Evolutionary conservation across 768 basidiomycete genomes (phyloP).

Genomic region (Amanita fuliginea): DNA sequence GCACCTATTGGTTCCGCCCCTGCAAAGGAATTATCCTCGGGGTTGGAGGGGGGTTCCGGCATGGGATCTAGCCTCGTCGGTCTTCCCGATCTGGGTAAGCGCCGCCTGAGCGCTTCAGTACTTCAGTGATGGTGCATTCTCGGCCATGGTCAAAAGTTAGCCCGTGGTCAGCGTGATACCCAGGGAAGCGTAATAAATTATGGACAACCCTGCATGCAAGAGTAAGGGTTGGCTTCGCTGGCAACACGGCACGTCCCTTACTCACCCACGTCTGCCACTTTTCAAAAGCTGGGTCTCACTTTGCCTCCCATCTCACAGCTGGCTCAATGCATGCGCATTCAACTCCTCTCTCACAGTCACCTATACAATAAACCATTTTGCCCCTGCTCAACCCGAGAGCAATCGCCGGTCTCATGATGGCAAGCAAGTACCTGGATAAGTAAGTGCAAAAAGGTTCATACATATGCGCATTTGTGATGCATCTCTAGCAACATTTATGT

Average conservation of each 20-base stretch:
- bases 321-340: constrained; percentile 34
- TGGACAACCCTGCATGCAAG: too few relatives aligned
- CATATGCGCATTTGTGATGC: constrained; percentile 5
- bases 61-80: too few relatives aligned
- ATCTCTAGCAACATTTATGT: constrained; percentile 84
- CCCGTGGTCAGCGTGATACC: too few relatives aligned
- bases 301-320: constrained; percentile 59
- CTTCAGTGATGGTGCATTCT: too few relatives aligned
- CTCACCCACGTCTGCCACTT: constrained; percentile 43
- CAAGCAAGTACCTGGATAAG: constrained; percentile 97
- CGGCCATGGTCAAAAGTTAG: too few relatives aligned
- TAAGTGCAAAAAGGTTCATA: constrained; percentile 26
- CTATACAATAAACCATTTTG: constrained; percentile 62
- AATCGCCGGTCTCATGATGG: constrained; percentile 93
- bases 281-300: constrained; percentile 25
- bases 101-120: too few relatives aligned
- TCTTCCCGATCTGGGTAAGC: too few relatives aligned
- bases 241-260: constrained; percentile 31
- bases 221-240: too few relatives aligned
- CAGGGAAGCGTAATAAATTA: too few relatives aligned
- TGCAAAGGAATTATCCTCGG: too few relatives aligned
- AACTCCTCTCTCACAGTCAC: constrained; percentile 44
- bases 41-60: too few relatives aligned
- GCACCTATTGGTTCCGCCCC: too few relatives aligned
- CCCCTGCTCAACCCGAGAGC: constrained; percentile 68